Base-by-base conservation (phyloP, 169 alveolate species). In the Ichthyophthirius multifiliis region DNA sequence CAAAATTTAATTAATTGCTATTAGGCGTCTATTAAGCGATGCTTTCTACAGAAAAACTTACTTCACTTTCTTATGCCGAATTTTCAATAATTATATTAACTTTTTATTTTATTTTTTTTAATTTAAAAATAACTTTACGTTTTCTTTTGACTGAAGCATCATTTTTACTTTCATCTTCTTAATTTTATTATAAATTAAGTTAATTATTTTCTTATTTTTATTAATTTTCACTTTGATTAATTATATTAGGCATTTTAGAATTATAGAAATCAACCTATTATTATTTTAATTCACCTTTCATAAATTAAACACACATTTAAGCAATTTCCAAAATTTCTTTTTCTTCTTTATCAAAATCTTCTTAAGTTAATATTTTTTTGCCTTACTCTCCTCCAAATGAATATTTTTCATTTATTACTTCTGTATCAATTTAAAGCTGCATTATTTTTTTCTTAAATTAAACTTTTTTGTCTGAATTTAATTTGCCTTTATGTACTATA, bases 291-390 rank as follows among this genome's bases (percentile, higher is more conserved):
- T 55, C 71, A 4, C 71, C 71, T 27, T 55, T 55, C 71, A 55
- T 55, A 27, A 27, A 55, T 55, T 16, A 27, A 55, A 55, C 71
- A 27, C 71, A 55, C 18, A 55, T 10, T 10, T 23, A 39, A 55
- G 71, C 71, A 13, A 55, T 27, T 5, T 55, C 71, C 6, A 39
- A 34, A 27, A 55, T 55, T 55, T 13, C 71, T 55, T 55, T 55
- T 10, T 55, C 71, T 27, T 55, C 71, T 55, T 55, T 39, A 55
- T 55, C 71, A 27, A 27, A 55, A 55, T 55, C 31, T 55, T 55
- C 23, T 55, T 15, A 15, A 10, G 23, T 1, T 55, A 20, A 55
- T 55, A 27, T 27, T 23, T 55, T 55, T 27, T 27, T 4, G 1
- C 43, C 71, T 0, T 1, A 27, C 5, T 55, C 71, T 20, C 71